Evolutionary conservation across 2,329 filamentous ascomycete genomes (phyloP), one percentile per base, ranked within the genome.

Genomic region (Alternaria angustiovoidea): DNA sequence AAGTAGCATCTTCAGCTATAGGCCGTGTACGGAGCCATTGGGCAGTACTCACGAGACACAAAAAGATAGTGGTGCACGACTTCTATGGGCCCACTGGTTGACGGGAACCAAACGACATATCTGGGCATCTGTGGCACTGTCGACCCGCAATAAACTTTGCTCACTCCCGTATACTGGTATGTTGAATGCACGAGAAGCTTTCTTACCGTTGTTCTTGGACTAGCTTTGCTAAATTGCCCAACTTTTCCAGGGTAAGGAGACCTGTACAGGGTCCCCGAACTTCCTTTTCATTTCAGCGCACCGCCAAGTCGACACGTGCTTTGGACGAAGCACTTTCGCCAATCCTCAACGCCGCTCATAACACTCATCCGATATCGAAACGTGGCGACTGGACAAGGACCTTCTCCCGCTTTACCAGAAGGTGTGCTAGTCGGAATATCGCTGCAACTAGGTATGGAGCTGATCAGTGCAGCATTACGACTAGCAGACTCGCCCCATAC

Each of bases 381-480:
- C 64, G 66, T 74, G 71, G 72, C 73, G 59, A 74, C 54, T 54
- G 58, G 53, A 60, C 68, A 67, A 63, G 67, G 70, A 43, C 55
- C 54, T 51, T 63, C 52, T 60, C 57, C 62, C 62, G 64, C 70
- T 68, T 67, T 63, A 70, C 66, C 67, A 61, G 60, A 65, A 65
- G 26, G 51, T 51, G 51, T 64, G 57, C 67, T 65, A 65, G 64
- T 14, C 55, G 59, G 30, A 46, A 57, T 63, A 58, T 54, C 55
- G 56, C 56, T 63, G 56, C 62, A 63, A 55, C 69, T 69, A 62
- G 68, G 60, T 67, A 62, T 64, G 63, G 59, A 63, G 68, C 70
- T 73, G 69, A 72, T 73, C 63, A 59, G 63, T 67, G 69, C 68
- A 73, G 73, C 72, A 67, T 73, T 68, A 68, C 70, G 57, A 67